These are phyloP conservation scores for Hippophae rhamnoides DNA, from an alignment of 306 rosid genomes.

Conservation along the genomic window DNA sequence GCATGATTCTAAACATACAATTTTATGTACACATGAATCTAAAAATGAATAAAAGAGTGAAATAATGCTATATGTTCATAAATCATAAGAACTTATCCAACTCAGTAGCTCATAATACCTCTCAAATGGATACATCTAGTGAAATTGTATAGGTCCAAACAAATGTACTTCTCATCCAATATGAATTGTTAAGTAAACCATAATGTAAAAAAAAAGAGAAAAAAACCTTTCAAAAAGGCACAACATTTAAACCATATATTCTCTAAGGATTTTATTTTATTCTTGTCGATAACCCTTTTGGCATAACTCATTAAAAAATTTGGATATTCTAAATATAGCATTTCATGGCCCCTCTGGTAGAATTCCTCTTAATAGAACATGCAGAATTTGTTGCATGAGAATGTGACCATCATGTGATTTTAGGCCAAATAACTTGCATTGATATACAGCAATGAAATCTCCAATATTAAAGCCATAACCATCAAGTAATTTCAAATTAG, in stretches of 20 bases:
- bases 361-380: background rate
- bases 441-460: background rate
- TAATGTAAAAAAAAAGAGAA: background rate
- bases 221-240: background rate
- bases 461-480: conserved; percentile 1
- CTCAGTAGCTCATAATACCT: no score
- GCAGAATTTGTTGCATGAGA: background rate
- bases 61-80: no score
- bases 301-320: background rate
- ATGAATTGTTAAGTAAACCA: background rate
- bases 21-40: no score
- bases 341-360: background rate
- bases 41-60: no score
- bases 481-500: background rate
- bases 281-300: background rate
- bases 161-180: background rate
- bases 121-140: no score
- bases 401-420: conserved; percentile 2
- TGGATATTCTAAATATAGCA: background rate
- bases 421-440: background rate
- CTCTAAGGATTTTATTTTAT: no score
- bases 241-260: no score
- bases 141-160: background rate
- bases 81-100: no score
- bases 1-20: no score